Conservation (phyloP, 2,329 filamentous ascomycete genomes). For the Colletotrichum sublineola region DNA sequence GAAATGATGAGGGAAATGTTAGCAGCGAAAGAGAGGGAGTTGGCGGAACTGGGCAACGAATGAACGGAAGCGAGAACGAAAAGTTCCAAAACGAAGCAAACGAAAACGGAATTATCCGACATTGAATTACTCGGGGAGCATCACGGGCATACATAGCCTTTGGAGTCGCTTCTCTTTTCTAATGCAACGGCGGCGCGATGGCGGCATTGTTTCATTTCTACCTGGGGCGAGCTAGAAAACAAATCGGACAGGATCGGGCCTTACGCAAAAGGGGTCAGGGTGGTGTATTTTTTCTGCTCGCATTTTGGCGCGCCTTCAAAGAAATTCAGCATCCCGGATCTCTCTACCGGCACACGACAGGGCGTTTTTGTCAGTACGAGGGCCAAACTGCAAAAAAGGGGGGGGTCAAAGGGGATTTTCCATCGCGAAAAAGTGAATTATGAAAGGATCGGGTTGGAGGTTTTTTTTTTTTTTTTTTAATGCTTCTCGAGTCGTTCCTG, state of each 20-base stretch:
- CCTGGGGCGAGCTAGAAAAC: slow-evolving; percentile 12
- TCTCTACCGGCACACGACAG: slow-evolving; percentile 17
- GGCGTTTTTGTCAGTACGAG: slow-evolving; percentile 33
- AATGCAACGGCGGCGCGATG: slow-evolving; percentile 1
- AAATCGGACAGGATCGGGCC: slow-evolving; percentile 30
- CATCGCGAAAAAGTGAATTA: neutral
- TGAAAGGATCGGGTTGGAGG: neutral
- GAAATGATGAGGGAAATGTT: slow-evolving; percentile 82
- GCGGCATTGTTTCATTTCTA: slow-evolving; percentile 2
- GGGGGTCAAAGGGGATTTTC: neutral
- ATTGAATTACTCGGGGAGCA: slow-evolving; percentile 8
- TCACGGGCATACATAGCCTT: slow-evolving; percentile 21
- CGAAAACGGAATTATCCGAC: slow-evolving; percentile 19
- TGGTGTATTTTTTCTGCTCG: slow-evolving; percentile 1
- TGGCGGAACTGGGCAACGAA: slow-evolving; percentile 61
- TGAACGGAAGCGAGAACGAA: slow-evolving; percentile 22
- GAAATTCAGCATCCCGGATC: slow-evolving; percentile 27
- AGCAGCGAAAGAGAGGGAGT: slow-evolving; percentile 79
- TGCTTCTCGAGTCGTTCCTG: neutral
- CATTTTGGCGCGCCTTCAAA: slow-evolving; percentile 28
- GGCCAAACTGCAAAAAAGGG: neutral
- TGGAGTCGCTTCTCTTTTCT: slow-evolving; percentile 27
- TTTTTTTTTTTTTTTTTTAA: neutral
- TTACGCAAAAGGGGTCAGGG: slow-evolving; percentile 4
- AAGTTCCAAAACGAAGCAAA: slow-evolving; percentile 31